phyloP scores from a whole-genome alignment of 75 land plant genomes.

The Selaginella moellendorffii region DNA sequence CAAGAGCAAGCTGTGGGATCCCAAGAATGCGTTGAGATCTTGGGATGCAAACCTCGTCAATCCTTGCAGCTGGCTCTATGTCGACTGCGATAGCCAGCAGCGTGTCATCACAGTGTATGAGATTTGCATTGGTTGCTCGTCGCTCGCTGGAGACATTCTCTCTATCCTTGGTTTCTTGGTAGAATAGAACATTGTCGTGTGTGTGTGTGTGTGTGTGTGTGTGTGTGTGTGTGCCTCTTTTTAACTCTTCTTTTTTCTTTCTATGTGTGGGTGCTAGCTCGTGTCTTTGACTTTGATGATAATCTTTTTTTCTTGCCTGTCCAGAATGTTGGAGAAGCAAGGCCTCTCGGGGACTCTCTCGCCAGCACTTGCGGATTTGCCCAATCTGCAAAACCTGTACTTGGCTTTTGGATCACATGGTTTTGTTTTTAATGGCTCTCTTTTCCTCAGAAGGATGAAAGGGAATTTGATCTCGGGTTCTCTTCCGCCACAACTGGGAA shows the following conservation, averaged over 20 bases:
- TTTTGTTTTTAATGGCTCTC: background rate
- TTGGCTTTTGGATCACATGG: slow-evolving; percentile 8
- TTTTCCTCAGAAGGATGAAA: slow-evolving; percentile 75
- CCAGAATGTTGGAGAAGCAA: slow-evolving; percentile 86
- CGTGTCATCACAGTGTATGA: slow-evolving; percentile 86
- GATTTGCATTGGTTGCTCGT: no score
- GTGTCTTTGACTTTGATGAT: no score
- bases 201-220: no score
- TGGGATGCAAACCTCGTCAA: slow-evolving; percentile 97
- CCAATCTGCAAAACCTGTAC: slow-evolving; percentile 78
- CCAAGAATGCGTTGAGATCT: slow-evolving; percentile 75
- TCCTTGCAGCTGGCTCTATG: slow-evolving; percentile 99
- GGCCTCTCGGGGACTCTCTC: slow-evolving; percentile 62
- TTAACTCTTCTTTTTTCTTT: background rate
- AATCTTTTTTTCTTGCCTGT: no score
- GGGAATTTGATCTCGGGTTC: slow-evolving; percentile 82
- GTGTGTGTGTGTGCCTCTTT: no score
- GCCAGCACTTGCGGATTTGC: slow-evolving; percentile 59
- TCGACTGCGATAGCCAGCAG: slow-evolving; percentile 70
- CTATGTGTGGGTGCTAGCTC: no score
- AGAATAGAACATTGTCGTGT: no score
- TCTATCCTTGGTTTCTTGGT: no score
- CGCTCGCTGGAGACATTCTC: no score
- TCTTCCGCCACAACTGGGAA: slow-evolving; percentile 82
- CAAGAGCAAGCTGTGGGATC: slow-evolving; percentile 58